These are phyloP conservation scores for Blastobotrys indianensis DNA, from an alignment of 1,139 yeast genomes.

Conservation along the genomic window DNA sequence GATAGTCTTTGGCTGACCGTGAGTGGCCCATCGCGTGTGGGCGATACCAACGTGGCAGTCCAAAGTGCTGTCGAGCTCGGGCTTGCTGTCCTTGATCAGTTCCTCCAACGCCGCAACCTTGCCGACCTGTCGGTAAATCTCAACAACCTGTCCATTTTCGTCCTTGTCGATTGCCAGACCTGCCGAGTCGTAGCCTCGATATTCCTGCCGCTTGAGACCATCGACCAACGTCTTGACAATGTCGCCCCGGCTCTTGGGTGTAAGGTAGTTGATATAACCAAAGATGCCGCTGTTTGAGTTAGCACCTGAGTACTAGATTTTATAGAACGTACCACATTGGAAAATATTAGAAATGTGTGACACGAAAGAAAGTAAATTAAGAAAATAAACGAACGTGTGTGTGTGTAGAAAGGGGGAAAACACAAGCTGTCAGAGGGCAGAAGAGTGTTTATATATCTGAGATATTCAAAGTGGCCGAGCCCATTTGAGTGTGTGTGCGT, in stretches of 20 bases:
- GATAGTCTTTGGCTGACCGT: constrained; percentile 79
- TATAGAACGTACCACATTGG: neutral
- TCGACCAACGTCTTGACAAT: constrained; percentile 83
- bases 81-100: constrained; percentile 46
- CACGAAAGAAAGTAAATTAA: neutral
- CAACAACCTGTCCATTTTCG: constrained; percentile 37
- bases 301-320: neutral
- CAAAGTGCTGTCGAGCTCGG: constrained; percentile 57
- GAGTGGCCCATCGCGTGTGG: constrained; percentile 99
- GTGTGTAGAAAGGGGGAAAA: neutral
- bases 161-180: constrained; percentile 96
- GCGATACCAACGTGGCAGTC: constrained; percentile 94
- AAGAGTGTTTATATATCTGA: neutral
- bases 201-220: constrained; percentile 89
- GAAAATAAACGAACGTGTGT: neutral
- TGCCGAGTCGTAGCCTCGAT: constrained; percentile 97
- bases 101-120: constrained; percentile 80
- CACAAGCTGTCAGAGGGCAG: neutral
- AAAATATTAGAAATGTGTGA: neutral
- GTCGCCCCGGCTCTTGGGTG: constrained; percentile 87
- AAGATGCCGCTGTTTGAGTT: constrained; percentile 70
- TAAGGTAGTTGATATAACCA: constrained; percentile 94
- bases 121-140: constrained; percentile 80
- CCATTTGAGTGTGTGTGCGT: neutral
- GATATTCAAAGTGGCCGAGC: neutral